Base-by-base conservation (phyloP, 306 rosid species). In the Canavalia gladiata region DNA sequence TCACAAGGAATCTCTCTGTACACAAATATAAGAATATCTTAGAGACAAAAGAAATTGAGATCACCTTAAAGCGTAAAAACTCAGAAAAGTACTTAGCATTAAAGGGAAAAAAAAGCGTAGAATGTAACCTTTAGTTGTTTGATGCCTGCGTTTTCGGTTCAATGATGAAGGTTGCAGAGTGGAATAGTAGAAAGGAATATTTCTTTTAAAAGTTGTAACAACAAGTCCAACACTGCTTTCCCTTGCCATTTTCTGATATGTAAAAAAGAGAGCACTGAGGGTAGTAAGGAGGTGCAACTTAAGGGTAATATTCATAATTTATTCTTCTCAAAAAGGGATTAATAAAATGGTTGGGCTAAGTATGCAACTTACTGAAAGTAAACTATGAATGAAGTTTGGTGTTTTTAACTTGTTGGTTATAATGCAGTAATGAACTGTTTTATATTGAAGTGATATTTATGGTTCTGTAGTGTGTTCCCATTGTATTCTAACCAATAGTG, bases 341-440 rank as follows among this genome's bases (percentile, higher is more conserved):
- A 41, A 29, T 52, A 51, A 25, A 29, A 46, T 58, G 39, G 59
- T 49, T 57, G 58, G 8, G 8, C 6, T 13, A 47, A 28, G 13
- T 41, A 10, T 55, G 60, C 5, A 6, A 18, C n/a, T 39, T 50
- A 29, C 4, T 18, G 25, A 34, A 43, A 43, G 59, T 35, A 64
- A 54, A 31, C 63, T 41, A 30, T 7, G 65, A 71, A 41, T 41
- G 47, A 59, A 47, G 30, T 65, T 64, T 9, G 67, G n/a, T 50
- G 42, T 2, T 50, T 31, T n/a, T 5, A 52, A 9, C 51, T 41
- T 64, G 30, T 34, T 74, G 12, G 54, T 1, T 18, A 45, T 34
- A 25, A 72, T 75, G 68, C 33, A 58, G 58, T 75, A 56, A 59
- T 58, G 79, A 69, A 59, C 80, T 34, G 33, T 45, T 75, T 60